phyloP scores from a whole-genome alignment of 176 grass and related monocot species.

The Chrysopogon serrulatus region DNA sequence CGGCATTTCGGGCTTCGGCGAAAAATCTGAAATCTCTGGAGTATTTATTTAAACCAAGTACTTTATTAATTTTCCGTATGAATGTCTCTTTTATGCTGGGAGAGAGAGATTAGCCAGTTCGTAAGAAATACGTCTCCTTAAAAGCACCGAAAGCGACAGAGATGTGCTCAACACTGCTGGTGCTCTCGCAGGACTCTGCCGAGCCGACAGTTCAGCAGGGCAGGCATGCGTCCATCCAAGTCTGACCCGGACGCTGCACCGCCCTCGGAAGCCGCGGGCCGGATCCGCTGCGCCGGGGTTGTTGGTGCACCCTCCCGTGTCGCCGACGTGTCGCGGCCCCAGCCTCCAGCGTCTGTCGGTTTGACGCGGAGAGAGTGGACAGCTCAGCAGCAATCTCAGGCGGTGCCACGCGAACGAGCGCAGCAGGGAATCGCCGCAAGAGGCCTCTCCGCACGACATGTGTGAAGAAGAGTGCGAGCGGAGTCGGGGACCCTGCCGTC shows the following conservation, averaged over 20 bases:
- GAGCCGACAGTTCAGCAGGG: neutral
- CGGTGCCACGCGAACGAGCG: rapidly evolving
- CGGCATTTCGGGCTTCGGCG: neutral
- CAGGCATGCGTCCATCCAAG: neutral
- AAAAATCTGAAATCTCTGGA: neutral
- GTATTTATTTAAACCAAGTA: neutral
- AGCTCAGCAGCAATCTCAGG: neutral
- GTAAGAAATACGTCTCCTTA: too few species aligned
- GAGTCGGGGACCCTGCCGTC: neutral
- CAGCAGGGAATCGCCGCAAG: neutral
- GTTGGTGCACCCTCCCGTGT: too few species aligned
- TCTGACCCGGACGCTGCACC: conserved; percentile 5
- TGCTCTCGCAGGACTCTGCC: neutral
- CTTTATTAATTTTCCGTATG: too few species aligned
- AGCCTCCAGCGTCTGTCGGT: too few species aligned
- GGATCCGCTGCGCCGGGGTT: neutral
- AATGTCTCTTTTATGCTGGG: too few species aligned
- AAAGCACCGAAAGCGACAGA: neutral
- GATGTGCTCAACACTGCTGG: neutral
- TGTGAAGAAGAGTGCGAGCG: neutral
- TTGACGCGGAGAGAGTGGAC: too few species aligned
- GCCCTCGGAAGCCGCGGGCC: neutral
- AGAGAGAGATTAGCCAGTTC: too few species aligned
- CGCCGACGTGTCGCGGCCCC: neutral
- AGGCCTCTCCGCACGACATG: neutral